phyloP scores from a whole-genome alignment of 2,329 filamentous ascomycete genomes.

The Fusarium robinianum region DNA sequence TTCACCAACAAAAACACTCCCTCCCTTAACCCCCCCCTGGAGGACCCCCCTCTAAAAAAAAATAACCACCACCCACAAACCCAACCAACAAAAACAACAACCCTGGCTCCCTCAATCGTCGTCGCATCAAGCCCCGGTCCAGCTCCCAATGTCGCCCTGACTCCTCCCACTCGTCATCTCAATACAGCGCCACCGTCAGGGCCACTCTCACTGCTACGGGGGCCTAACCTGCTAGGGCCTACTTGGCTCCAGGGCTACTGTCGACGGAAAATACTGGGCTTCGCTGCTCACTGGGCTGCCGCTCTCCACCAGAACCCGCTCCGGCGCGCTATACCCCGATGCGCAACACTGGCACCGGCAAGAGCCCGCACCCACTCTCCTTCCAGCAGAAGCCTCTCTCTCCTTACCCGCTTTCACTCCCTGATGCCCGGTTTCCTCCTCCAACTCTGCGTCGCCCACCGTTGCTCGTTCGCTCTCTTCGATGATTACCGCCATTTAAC shows the following conservation, averaged over 20 bases:
- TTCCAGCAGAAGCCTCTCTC: constrained; percentile 32
- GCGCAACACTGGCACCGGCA: constrained; percentile 32
- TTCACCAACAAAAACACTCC: too few relatives aligned
- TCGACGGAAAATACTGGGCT: constrained; percentile 23
- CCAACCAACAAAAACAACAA: constrained; percentile 24
- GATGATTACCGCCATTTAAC: constrained; percentile 50
- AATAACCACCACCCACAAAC: too few relatives aligned
- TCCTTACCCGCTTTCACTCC: constrained; percentile 37
- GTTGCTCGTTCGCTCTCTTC: constrained; percentile 51
- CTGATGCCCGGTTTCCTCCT: constrained; percentile 55
- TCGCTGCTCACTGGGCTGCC: constrained; percentile 12
- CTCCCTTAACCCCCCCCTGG: too few relatives aligned
- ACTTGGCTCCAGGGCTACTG: constrained; percentile 28
- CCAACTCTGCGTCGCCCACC: constrained; percentile 52
- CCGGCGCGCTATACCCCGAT: constrained; percentile 34
- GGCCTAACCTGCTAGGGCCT: too few relatives aligned
- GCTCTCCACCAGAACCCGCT: constrained; percentile 23
- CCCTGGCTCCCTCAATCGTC: constrained; percentile 20
- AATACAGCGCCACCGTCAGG: too few relatives aligned
- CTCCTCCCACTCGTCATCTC: constrained; percentile 24
- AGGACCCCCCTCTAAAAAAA: too few relatives aligned
- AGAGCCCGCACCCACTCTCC: constrained; percentile 20
- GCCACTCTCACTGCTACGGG: too few relatives aligned
- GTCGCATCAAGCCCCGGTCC: constrained; percentile 16
- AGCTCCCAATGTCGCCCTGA: constrained; percentile 26